Evolutionary conservation across 169 alveolate species (phyloP), one percentile per base, ranked within the genome.

Genomic region (Plasmodium malariae): DNA sequence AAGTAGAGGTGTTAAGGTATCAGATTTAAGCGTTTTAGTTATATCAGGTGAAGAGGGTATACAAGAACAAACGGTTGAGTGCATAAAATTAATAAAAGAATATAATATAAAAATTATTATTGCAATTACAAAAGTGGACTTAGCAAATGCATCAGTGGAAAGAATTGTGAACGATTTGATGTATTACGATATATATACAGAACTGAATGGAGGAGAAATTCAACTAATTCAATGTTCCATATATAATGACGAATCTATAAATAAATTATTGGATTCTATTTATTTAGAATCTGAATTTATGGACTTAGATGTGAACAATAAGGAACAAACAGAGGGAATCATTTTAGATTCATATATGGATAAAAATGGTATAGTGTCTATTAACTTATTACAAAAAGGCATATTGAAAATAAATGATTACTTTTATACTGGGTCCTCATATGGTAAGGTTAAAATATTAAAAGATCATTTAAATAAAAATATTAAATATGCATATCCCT

Each of bases 21-120:
- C 99, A 11, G 99, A 98, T 92, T 87, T 97, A 34, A 96, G 97
- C 34, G 96, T 98, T 63, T 92, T 98, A 76, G 99, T 98, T 49
- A 97, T 98, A 34, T 97, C 98, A 28, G 98, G 98, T 34, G 96
- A 95, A 67, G 99, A 97, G 89, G 98, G 99, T 62, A 92, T 98
- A 43, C 96, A 97, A 95, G 98, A 97, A 34, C 97, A 97, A 95
- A 97, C 99, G 1, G 86, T 95, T 19, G 99, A 98, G 92, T 96
- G 96, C 40, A 93, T 97, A n/a, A 93, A 97, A 28, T 69, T 96
- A 17, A 96, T 97, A 26, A 88, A 93, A 69, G 63, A 90, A 45
- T 74, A 69, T 19, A 51, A 93, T 30, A 91, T 95, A 26, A 97
- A 96, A 63, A 88, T 92, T 26, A 88, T 97, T 14, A 97, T 97